Conservation (phyloP, 169 alveolate species). For the Eimeria sp. region DNA sequence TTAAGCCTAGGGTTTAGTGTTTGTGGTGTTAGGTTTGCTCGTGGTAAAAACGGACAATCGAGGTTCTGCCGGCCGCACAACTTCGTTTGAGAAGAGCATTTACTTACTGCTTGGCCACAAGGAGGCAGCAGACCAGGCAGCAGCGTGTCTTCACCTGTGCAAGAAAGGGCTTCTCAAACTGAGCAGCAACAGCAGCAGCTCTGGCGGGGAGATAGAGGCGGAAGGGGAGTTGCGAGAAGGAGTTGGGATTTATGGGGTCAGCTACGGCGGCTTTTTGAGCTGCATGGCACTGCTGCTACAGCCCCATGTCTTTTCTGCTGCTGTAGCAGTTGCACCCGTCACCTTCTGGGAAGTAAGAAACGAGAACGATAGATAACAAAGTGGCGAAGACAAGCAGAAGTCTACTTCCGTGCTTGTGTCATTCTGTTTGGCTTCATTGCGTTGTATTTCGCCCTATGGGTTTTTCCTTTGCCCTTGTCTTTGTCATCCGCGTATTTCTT, state of each 20-base stretch:
- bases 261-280: slow-evolving; percentile 75
- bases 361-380: too few species aligned
- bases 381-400: too few species aligned
- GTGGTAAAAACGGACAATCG: slow-evolving; percentile 77
- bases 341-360: slow-evolving; percentile 67
- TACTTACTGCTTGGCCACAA: slow-evolving; percentile 31
- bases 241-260: slow-evolving; percentile 74
- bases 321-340: slow-evolving; percentile 72
- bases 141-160: slow-evolving; percentile 1
- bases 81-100: slow-evolving; percentile 67
- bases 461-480: not conserved
- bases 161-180: not conserved
- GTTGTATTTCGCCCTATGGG: not conserved
- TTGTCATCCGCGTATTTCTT: not conserved
- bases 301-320: slow-evolving; percentile 59
- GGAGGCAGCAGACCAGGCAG: slow-evolving; percentile 58
- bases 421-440: not conserved
- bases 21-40: slow-evolving; percentile 41
- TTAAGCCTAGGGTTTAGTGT: too few species aligned
- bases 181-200: slow-evolving; percentile 41
- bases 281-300: slow-evolving; percentile 57
- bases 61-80: slow-evolving; percentile 25
- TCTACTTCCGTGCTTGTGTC: too few species aligned
- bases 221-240: slow-evolving; percentile 12
- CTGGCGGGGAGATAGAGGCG: not conserved